Evolutionary conservation across 768 basidiomycete genomes (phyloP).

Genomic region (Stropharia rugosoannulata): DNA sequence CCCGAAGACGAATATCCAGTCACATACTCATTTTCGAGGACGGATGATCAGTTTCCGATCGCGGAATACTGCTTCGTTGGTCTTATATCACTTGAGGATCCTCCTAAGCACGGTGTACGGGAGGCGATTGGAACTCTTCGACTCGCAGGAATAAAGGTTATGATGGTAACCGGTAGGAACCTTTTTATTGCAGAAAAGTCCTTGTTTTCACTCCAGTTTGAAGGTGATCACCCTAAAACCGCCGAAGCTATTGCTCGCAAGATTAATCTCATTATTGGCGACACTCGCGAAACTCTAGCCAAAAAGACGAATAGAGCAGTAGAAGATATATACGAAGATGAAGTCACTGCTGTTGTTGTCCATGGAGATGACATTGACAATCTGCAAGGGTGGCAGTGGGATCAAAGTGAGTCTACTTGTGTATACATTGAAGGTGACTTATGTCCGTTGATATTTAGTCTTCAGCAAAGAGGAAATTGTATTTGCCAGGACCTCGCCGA

Average conservation of each 20-base stretch:
- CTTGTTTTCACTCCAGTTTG: background rate
- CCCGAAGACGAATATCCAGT: conserved; percentile 45
- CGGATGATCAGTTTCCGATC: conserved; percentile 51
- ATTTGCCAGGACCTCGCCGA: conserved; percentile 69
- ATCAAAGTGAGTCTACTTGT: conserved; percentile 49
- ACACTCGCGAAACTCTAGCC: conserved; percentile 62
- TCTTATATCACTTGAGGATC: conserved; percentile 67
- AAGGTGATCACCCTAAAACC: conserved; percentile 71
- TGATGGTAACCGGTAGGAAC: conserved; percentile 67
- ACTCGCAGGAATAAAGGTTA: conserved; percentile 71
- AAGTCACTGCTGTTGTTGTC: conserved; percentile 63
- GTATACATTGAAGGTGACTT: background rate
- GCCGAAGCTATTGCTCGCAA: conserved; percentile 74
- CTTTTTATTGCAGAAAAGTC: background rate
- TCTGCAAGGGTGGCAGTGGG: conserved; percentile 74
- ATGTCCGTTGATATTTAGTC: conserved; percentile 33
- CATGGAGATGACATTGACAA: conserved; percentile 69
- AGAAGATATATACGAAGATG: conserved; percentile 66
- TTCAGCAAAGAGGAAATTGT: conserved; percentile 70
- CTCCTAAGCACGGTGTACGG: conserved; percentile 69
- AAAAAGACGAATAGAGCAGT: conserved; percentile 51
- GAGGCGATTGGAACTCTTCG: conserved; percentile 72
- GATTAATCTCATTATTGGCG: conserved; percentile 67
- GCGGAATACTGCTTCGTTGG: conserved; percentile 63
- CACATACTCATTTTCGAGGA: conserved; percentile 53